Evolutionary conservation across 176 grass and related monocot genomes (phyloP).

Genomic region (Musa troglodytarum): DNA sequence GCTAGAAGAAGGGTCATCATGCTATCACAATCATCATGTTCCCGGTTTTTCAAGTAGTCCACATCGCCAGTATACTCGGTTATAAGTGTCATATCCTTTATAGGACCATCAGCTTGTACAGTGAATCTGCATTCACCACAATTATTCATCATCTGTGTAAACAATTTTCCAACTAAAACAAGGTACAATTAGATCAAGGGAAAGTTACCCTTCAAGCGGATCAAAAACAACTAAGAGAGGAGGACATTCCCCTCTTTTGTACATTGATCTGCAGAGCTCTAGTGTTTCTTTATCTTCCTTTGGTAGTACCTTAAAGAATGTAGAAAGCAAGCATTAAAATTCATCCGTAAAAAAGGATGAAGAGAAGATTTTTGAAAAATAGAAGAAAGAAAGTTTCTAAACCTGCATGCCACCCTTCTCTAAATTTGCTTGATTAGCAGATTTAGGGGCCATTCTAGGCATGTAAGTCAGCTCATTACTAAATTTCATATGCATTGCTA

Average conservation of each 20-base stretch:
- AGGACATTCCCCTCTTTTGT: conserved; percentile 69
- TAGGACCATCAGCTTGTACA: conserved; percentile 69
- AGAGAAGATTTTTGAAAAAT: not conserved
- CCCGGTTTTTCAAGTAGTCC: conserved; percentile 63
- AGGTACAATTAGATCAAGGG: conserved; percentile 7
- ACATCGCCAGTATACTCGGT: conserved; percentile 77
- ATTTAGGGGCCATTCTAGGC: conserved; percentile 46
- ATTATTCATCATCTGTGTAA: conserved; percentile 7
- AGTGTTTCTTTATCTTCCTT: conserved; percentile 74
- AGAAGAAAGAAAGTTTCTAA: conserved; percentile 2
- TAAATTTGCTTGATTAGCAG: conserved; percentile 49
- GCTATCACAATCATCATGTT: conserved; percentile 66
- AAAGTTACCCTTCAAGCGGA: conserved; percentile 57
- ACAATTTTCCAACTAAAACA: conserved; percentile 12
- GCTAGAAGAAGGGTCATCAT: conserved; percentile 76
- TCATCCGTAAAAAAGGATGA: not conserved
- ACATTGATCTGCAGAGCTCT: conserved; percentile 61
- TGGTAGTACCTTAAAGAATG: conserved; percentile 47
- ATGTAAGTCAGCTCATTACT: conserved; percentile 71
- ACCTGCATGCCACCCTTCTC: conserved; percentile 93
- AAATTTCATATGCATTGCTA: conserved; percentile 50
- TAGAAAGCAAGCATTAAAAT: conserved; percentile 9
- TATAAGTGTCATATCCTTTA: conserved; percentile 83
- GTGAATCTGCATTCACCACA: conserved; percentile 57
- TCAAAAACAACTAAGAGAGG: conserved; percentile 83